phyloP scores from a whole-genome alignment of 192 early-diverging fungal species.

The Physocladia obscura region DNA sequence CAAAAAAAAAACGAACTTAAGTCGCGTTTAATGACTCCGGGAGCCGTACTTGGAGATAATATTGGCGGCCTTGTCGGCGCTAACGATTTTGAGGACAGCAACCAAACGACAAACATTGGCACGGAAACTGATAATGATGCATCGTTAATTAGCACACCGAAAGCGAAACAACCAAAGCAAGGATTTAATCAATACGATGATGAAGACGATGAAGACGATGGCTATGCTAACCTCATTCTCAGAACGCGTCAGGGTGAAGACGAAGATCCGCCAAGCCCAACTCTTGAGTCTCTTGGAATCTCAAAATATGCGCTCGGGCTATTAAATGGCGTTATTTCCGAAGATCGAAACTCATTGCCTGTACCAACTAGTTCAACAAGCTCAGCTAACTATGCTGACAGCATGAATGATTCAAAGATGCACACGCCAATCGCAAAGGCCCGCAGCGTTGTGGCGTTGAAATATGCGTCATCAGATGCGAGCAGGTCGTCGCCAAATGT shows the following conservation, averaged over 20 bases:
- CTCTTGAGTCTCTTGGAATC: slow-evolving; percentile 13
- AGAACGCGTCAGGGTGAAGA: background rate
- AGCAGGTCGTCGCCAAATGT: slow-evolving; percentile 5
- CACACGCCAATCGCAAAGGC: background rate
- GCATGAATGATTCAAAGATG: too few relatives aligned
- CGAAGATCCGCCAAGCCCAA: slow-evolving; percentile 17
- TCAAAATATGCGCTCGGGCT: slow-evolving; percentile 1
- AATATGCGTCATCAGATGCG: background rate
- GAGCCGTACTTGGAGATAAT: background rate
- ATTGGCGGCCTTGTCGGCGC: slow-evolving; percentile 14
- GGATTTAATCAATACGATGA: background rate
- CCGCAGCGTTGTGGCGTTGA: background rate
- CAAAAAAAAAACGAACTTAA: background rate
- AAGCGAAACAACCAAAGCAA: background rate
- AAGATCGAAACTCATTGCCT: too few relatives aligned
- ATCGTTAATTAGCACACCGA: background rate
- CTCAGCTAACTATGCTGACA: too few relatives aligned
- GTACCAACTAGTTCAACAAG: too few relatives aligned
- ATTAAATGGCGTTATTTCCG: slow-evolving; percentile 4
- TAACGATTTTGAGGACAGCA: slow-evolving; percentile 23
- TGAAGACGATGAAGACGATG: background rate
- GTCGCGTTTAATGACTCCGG: slow-evolving; percentile 1
- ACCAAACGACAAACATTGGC: too few relatives aligned
- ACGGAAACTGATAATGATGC: background rate
- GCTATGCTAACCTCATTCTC: background rate